A percentile compares a stretch with the other conserved stretches of the same genome.
These are phyloP conservation scores for Collybia nuda DNA, from an alignment of 768 basidiomycete genomes.

Conservation along the genomic window DNA sequence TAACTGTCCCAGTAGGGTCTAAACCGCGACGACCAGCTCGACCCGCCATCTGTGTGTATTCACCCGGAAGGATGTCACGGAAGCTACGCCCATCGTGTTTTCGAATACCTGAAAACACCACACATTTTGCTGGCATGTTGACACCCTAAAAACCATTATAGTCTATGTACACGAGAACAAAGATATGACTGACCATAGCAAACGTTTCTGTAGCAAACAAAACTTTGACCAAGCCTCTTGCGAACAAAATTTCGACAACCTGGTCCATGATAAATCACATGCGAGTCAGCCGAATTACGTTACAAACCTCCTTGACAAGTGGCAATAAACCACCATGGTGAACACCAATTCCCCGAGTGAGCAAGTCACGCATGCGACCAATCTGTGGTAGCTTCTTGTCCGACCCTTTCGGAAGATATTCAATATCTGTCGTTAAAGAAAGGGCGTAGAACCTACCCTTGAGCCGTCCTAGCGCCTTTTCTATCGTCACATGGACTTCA, in stretches of 20 bases:
- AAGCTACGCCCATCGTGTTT: conserved; percentile 96
- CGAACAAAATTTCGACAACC: conserved; percentile 96
- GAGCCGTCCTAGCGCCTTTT: conserved; percentile 85
- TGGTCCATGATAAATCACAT: conserved; percentile 26
- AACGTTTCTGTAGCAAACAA: conserved; percentile 99
- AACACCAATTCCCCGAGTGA: conserved; percentile 92
- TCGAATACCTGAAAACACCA: conserved; percentile 91
- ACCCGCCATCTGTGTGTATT: conserved; percentile 99
- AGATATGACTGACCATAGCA: conserved; percentile 75
- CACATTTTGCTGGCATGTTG: conserved; percentile 98
- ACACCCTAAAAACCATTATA: conserved; percentile 77
- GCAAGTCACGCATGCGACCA: conserved; percentile 80
- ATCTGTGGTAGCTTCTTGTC: conserved; percentile 96
- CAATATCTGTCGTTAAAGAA: conserved; percentile 3
- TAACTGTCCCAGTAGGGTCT: conserved; percentile 93
- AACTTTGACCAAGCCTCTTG: conserved; percentile 92
- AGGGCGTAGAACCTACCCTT: conserved; percentile 59
- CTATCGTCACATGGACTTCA: conserved; percentile 92
- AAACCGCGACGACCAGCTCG: conserved; percentile 95
- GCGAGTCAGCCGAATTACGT: conserved; percentile 3
- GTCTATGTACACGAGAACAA: background rate
- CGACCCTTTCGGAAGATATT: conserved; percentile 52
- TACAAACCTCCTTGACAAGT: conserved; percentile 88
- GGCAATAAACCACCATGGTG: conserved; percentile 97
- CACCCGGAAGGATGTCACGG: conserved; percentile 86